Evolutionary conservation across 768 basidiomycete species (phyloP), one percentile per base, ranked within the genome.

Genomic region (Exidia glandulosa): DNA sequence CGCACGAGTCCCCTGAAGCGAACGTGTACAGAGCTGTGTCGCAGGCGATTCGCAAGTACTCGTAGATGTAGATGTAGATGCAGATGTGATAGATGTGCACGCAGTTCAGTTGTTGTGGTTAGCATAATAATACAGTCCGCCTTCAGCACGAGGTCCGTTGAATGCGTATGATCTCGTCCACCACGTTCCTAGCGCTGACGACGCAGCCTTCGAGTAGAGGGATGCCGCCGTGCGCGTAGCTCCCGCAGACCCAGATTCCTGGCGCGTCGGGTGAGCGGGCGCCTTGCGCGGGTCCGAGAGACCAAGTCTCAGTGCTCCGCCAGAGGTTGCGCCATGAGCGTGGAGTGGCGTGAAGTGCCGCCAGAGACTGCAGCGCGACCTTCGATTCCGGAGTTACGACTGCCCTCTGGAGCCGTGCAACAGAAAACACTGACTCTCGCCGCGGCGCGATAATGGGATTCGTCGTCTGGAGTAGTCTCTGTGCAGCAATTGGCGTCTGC

Each of bases 141-240:
- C n/a, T 23, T 45, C 16, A 19, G 9, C 6, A 27, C 9, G 30
- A 29, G 27, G 6, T 54, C 9, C 50, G 50, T 31, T 54, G 25
- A 4, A 25, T 6, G 14, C 50, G 50, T 13, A 31, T 12, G 30
- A 54, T 54, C 27, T 54, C 50, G 25, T 14, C 69, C 2, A 75
- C 74, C 10, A 86, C 82, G 55, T 76, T 76, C 68, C 77, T 75
- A n/a, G 86, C 86, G 65, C 86, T 87, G 23, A 79, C 79, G 13
- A 89, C 88, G 68, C 89, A 91, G 2, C 87, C 88, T 66, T 92
- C 90, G 55, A 91, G 71, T 58, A 92, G 69, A 9, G 88, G 89
- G 54, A 90, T 87, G 0, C 90, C 88, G 19, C 77, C 72, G 65
- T 82, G 79, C 14, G 83, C 85, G 68, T 85, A 90, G 19, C 82